Base-by-base conservation (phyloP, 495 filamentous ascomycete genomes). In the Aspergillus bertholletiae region DNA sequence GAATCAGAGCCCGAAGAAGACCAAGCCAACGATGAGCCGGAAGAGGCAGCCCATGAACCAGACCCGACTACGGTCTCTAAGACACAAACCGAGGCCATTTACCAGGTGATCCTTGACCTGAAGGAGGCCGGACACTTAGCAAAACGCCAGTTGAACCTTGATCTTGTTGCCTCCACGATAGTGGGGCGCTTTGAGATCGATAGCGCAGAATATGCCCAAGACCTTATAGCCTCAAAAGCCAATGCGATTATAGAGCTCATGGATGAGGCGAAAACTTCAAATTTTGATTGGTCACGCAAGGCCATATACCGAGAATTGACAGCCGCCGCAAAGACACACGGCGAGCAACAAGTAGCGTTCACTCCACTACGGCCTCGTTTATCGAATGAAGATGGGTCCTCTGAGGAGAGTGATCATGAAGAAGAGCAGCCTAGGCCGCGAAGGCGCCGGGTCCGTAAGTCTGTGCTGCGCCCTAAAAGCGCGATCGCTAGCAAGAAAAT, bases 401-500 rank as follows among this genome's bases (percentile, higher is more conserved):
- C 73, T 28, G 74, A 74, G 20, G 73, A 77, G 24, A 65, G 56
- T 28, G 63, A 71, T 2, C 63, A 43, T 12, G 53, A 62, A 21
- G 57, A 58, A 34, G 49, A 62, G 54, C 52, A 66, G 32, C 47
- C 67, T 41, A 47, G 62, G 62, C 50, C 49, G 27, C 57, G 51
- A 37, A 62, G 53, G 44, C 63, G 58, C 12, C 68, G 70, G 11
- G 71, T 69, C 22, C 71, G 73, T 40, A 80, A 78, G 55, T 84
- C 81, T 5, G 74, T 81, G 2, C 63, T 83, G 3, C 74, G 79
- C 28, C 81, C 81, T 3, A 81, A 74, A 30, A 70, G 67, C 49
- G 63, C 68, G 1, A 53, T 74, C 18, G 74, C 74, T 12, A 59
- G 58, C 6, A 77, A 74, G 51, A 60, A 78, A 59, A 70, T 73